Evolutionary conservation across 2,329 filamentous ascomycete species (phyloP), one percentile per base, ranked within the genome.

Genomic region (Pestalotiopsis fici): DNA sequence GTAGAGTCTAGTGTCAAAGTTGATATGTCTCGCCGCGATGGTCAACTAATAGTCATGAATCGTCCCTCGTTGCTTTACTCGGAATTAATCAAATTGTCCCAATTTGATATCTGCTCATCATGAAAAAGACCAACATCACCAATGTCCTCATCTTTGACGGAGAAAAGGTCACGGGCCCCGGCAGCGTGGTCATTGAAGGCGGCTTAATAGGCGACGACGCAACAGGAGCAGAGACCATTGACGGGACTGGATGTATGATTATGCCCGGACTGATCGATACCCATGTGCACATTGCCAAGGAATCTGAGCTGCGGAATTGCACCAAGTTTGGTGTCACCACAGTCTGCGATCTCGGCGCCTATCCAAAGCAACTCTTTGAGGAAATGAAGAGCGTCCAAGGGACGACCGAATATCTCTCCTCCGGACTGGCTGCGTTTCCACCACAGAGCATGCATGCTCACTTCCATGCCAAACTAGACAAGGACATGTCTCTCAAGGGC

Each of bases 181-280:
- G 67, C 55, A 71, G 67, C 5, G 67, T 69, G 4, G 69, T 72
- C n/a, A 70, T 74, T 63, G 65, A 71, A 3, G 69, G 69, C 13
- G 68, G 68, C 27, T 31, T 13, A 18, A 71, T 73, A 56, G 65
- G 67, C 35, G 55, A 67, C 37, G n/a, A 61, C 3, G 13, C 25
- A 66, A 71, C 43, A 37, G 59, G 27, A 55, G 50, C 66, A 59
- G 6, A 50, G 61, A 4, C 71, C 18, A 61, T 74, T 25, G 70
- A 73, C 47, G 71, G 70, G 9, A 71, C 67, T 1, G 71, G 71
- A 11, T 71, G 70, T 59, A 73, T 69, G n/a, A 11, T 73, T 12
- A 61, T 73, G 1, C 72, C 73, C 4, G 71, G 72, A 12, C 71
- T 73, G 27, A 71, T 74, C 64, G 72, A 74, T 62, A 69, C 69